phyloP scores from a whole-genome alignment of 1,139 yeast species.

The Pichia sp. region DNA sequence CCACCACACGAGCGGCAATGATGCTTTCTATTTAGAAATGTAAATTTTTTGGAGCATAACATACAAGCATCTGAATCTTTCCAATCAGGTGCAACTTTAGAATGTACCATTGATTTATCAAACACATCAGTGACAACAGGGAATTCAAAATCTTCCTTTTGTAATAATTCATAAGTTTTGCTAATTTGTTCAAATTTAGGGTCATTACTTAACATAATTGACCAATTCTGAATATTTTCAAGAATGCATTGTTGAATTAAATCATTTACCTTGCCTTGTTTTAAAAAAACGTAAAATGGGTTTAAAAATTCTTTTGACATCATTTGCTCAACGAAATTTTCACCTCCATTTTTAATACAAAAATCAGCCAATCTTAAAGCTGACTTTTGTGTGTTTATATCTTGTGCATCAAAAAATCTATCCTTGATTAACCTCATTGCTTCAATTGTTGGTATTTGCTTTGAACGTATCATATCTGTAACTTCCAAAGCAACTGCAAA shows the following conservation, averaged over 20 bases:
- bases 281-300: slow-evolving; percentile 42
- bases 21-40: slow-evolving; percentile 84
- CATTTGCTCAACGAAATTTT: slow-evolving; percentile 72
- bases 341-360: slow-evolving; percentile 91
- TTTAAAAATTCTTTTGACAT: slow-evolving; percentile 86
- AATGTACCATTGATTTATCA: slow-evolving; percentile 60
- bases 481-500: slow-evolving; percentile 75
- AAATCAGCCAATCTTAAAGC: slow-evolving; percentile 74
- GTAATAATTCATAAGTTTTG: slow-evolving; percentile 53
- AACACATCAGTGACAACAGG: slow-evolving; percentile 44
- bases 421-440: slow-evolving; percentile 81
- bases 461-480: slow-evolving; percentile 81
- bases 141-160: slow-evolving; percentile 60
- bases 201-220: slow-evolving; percentile 64
- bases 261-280: slow-evolving; percentile 37
- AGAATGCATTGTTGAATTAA: slow-evolving; percentile 58
- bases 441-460: slow-evolving; percentile 73
- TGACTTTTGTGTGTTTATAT: slow-evolving; percentile 73
- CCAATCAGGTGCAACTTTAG: slow-evolving; percentile 98
- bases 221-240: slow-evolving; percentile 70
- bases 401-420: slow-evolving; percentile 49
- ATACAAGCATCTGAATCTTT: slow-evolving; percentile 91
- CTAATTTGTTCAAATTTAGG: slow-evolving; percentile 62
- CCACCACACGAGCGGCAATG: slow-evolving; percentile 98
- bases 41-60: slow-evolving; percentile 80